Percentiles rank a stretch among this genome's conserved stretches.
phyloP scores from a whole-genome alignment of 805 yeast genomes.

The Yarrowia osloensis region DNA sequence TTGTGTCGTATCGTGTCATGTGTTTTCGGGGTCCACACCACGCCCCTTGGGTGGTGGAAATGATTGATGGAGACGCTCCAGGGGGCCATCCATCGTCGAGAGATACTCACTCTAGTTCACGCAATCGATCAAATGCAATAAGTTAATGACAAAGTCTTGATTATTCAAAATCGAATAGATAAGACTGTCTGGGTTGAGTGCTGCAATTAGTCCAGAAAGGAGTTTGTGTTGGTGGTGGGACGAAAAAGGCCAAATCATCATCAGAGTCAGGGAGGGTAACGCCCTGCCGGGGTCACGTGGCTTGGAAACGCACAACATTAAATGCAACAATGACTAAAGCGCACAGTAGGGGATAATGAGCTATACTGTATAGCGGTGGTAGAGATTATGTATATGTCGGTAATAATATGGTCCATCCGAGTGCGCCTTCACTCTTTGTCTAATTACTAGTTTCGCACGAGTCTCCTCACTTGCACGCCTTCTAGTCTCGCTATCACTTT shows the following conservation, averaged over 20 bases:
- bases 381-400: no score
- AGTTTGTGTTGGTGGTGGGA: constrained; percentile 30
- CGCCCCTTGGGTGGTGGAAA: background rate
- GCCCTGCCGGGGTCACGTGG: constrained; percentile 8
- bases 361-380: no score
- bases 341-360: background rate
- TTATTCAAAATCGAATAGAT: constrained; percentile 29
- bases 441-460: background rate
- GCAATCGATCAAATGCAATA: constrained; percentile 29
- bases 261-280: constrained; percentile 29
- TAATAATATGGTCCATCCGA: no score
- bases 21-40: background rate
- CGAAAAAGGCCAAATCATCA: constrained; percentile 32
- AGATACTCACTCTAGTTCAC: constrained; percentile 30
- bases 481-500: background rate
- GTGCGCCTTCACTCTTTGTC: background rate
- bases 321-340: background rate
- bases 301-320: constrained; percentile 17
- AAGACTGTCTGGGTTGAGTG: constrained; percentile 30
- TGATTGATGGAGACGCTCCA: background rate
- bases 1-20: constrained; percentile 9
- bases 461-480: background rate
- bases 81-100: constrained; percentile 25
- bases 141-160: constrained; percentile 28
- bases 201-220: constrained; percentile 30